These are phyloP conservation scores for Moesziomyces sp. DNA, from an alignment of 1,284 basidiomycete species.

Conservation along the genomic window DNA sequence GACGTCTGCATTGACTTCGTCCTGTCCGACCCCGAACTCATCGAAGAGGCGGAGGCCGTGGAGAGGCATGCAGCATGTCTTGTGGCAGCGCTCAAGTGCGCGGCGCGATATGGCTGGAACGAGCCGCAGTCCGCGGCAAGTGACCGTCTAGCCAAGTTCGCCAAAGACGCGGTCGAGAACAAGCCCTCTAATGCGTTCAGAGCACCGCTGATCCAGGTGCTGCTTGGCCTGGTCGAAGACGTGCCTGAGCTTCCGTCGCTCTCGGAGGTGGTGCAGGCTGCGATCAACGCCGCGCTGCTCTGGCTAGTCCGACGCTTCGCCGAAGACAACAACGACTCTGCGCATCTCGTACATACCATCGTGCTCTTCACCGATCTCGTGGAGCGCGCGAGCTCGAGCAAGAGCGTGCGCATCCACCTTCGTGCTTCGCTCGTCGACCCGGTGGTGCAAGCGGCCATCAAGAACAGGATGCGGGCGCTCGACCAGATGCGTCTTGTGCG, in stretches of 20 bases:
- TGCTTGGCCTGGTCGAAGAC: conserved; percentile 16
- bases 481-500: conserved; percentile 72
- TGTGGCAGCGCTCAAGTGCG: conserved; percentile 15
- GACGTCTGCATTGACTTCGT: conserved; percentile 1
- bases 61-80: conserved; percentile 13
- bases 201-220: conserved; percentile 8
- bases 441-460: conserved; percentile 76
- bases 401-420: conserved; percentile 57
- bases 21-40: not conserved
- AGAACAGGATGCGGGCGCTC: conserved; percentile 72
- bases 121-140: conserved; percentile 2
- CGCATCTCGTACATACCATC: conserved; percentile 31
- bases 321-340: conserved; percentile 63
- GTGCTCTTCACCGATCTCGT: conserved; percentile 26
- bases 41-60: not conserved
- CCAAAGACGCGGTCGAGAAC: conserved; percentile 5
- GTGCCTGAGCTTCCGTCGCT: conserved; percentile 12
- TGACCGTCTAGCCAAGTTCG: conserved; percentile 10
- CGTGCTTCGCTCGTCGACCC: conserved; percentile 79
- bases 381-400: conserved; percentile 3
- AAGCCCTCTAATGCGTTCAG: conserved; percentile 21
- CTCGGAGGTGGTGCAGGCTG: conserved; percentile 19
- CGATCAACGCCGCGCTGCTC: conserved; percentile 43
- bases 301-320: conserved; percentile 68
- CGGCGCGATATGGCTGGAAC: conserved; percentile 18